These are phyloP conservation scores for Ganoderma resinaceum DNA, from an alignment of 1,284 basidiomycete species.

Conservation along the genomic window DNA sequence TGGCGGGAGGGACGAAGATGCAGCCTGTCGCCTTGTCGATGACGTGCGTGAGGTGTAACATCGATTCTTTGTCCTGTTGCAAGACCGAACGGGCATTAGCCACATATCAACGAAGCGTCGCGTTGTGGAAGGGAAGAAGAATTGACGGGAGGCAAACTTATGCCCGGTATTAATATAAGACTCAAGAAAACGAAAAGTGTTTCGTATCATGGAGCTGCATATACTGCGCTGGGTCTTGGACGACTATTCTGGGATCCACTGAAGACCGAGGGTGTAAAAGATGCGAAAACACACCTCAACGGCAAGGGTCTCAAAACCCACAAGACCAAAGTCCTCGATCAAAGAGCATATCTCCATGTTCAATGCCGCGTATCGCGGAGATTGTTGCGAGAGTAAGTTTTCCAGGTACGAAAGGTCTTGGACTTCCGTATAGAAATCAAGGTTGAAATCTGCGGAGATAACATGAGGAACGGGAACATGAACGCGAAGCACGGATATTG, in stretches of 20 bases:
- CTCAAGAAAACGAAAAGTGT: not conserved
- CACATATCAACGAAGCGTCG: not conserved
- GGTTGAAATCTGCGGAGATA: slow-evolving; percentile 82
- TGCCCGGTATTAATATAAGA: not conserved
- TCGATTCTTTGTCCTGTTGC: slow-evolving; percentile 86
- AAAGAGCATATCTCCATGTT: slow-evolving; percentile 93
- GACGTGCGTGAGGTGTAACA: slow-evolving; percentile 83
- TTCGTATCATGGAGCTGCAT: not conserved
- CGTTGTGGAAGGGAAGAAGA: not conserved
- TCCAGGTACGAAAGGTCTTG: slow-evolving; percentile 94
- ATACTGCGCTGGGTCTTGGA: not conserved
- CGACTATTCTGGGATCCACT: not conserved
- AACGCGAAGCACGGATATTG: slow-evolving; percentile 9
- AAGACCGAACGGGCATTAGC: not conserved
- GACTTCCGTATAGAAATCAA: slow-evolving; percentile 98
- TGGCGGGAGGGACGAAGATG: slow-evolving; percentile 74
- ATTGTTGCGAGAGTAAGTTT: slow-evolving; percentile 71
- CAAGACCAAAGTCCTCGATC: slow-evolving; percentile 94
- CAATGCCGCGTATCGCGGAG: slow-evolving; percentile 75
- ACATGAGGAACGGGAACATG: slow-evolving; percentile 1
- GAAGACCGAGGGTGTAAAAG: not conserved
- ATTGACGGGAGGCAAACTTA: not conserved
- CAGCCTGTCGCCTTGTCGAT: slow-evolving; percentile 93
- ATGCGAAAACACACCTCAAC: slow-evolving; percentile 72
- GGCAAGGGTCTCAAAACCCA: slow-evolving; percentile 96